Evolutionary conservation across 192 early-diverging fungal species (phyloP).

Genomic region (Blastocladiella britannica): DNA sequence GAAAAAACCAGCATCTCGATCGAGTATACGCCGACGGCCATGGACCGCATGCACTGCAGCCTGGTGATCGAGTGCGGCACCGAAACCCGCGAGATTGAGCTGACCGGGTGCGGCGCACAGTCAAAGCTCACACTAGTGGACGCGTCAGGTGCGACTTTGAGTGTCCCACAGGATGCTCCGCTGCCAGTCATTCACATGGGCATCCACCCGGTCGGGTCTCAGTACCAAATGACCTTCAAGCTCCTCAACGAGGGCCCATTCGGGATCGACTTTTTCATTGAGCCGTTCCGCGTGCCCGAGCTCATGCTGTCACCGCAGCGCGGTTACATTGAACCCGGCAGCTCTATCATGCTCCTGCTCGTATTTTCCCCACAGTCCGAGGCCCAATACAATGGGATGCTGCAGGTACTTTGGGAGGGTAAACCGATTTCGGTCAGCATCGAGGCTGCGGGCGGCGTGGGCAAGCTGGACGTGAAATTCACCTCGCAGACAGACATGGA

Average conservation of each 20-base stretch:
- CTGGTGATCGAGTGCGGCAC: conserved; percentile 19
- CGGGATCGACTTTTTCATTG: conserved; percentile 31
- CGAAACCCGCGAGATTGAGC: not conserved
- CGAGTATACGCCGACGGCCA: conserved; percentile 19
- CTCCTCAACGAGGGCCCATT: conserved; percentile 33
- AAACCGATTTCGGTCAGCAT: conserved; percentile 10
- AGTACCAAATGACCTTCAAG: conserved; percentile 15
- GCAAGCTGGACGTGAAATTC: conserved; percentile 29
- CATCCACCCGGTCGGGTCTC: conserved; percentile 28
- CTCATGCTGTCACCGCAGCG: conserved; percentile 29
- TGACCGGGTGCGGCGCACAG: not conserved
- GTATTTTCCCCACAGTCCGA: conserved; percentile 30
- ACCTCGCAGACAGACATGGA: conserved; percentile 21
- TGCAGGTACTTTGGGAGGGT: conserved; percentile 23
- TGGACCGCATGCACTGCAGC: conserved; percentile 7
- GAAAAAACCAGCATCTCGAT: conserved; percentile 18
- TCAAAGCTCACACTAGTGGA: not conserved
- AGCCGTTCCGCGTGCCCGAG: conserved; percentile 29
- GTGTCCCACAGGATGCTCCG: conserved; percentile 10
- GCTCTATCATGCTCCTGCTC: conserved; percentile 15
- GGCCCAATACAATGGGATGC: conserved; percentile 19
- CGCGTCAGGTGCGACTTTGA: not conserved
- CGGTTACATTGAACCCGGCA: conserved; percentile 25
- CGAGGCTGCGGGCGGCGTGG: conserved; percentile 15
- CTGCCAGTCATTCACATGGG: conserved; percentile 22